Evolutionary conservation across 129 eudicot species (phyloP).

Genomic region (Saussurea involucrata): DNA sequence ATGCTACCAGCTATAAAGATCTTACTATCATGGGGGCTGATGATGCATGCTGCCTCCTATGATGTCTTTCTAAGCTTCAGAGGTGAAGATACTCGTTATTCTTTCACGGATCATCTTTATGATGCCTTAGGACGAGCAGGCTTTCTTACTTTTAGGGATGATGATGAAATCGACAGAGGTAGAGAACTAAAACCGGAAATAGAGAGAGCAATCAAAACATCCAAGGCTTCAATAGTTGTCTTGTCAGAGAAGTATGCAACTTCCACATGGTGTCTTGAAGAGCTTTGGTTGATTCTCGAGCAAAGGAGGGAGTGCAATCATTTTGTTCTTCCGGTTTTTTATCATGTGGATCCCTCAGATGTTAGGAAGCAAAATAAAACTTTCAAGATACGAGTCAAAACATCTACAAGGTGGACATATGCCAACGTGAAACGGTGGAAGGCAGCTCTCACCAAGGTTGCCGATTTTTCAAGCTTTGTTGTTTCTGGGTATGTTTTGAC

Average conservation of each 20-base stretch:
- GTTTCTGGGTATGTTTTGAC: neutral
- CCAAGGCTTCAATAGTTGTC: constrained; percentile 8
- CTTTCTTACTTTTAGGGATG: constrained; percentile 6
- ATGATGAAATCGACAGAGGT: constrained; percentile 6
- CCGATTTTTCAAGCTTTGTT: neutral
- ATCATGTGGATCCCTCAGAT: constrained; percentile 2
- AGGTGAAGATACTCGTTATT: neutral
- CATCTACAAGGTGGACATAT: neutral
- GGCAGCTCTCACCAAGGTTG: neutral
- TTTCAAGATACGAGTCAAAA: neutral
- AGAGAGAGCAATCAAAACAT: neutral
- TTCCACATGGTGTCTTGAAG: constrained; percentile 12
- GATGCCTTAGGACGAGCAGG: neutral
- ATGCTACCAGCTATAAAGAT: too few species aligned
- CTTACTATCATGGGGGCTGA: neutral
- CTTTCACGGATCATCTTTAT: neutral
- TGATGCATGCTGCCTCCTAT: neutral
- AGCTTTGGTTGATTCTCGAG: constrained; percentile 9
- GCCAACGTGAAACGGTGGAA: neutral
- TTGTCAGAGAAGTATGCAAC: constrained; percentile 5
- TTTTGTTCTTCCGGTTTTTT: constrained; percentile 8
- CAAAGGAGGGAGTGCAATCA: neutral
- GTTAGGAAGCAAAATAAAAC: neutral
- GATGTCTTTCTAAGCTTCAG: neutral
- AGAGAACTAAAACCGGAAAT: neutral